Conservation (phyloP, 2,329 filamentous ascomycete species). For the Fusarium sp. region DNA sequence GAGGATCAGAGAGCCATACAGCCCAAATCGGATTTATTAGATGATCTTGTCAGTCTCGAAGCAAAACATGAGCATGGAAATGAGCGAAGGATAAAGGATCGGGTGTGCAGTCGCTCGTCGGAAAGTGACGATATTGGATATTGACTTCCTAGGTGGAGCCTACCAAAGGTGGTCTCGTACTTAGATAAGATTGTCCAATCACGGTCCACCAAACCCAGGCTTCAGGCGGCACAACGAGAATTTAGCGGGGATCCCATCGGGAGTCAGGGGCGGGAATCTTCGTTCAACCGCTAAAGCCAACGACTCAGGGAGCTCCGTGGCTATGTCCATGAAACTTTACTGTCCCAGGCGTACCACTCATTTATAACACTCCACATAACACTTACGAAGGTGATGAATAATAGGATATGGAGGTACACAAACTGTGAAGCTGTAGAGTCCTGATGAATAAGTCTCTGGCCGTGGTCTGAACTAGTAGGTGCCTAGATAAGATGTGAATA, state of each 20-base stretch:
- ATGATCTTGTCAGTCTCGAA: neutral
- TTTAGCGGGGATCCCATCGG: constrained; percentile 36
- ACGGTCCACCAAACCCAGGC: constrained; percentile 1
- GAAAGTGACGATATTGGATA: constrained; percentile 41
- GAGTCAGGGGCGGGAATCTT: constrained; percentile 33
- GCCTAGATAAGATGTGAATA: neutral
- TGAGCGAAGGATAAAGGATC: constrained; percentile 21
- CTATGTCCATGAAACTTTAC: neutral
- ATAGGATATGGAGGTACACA: neutral
- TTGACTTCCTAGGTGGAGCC: constrained; percentile 39
- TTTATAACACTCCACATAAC: neutral
- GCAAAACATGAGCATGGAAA: constrained; percentile 1
- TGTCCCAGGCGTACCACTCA: neutral
- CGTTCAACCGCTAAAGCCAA: constrained; percentile 31
- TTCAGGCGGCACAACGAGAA: constrained; percentile 30
- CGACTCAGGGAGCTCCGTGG: constrained; percentile 2
- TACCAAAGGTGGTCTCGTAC: constrained; percentile 16
- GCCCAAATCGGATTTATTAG: neutral
- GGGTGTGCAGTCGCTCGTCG: constrained; percentile 26
- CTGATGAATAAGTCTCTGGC: neutral
- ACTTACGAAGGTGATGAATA: neutral
- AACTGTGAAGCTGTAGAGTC: neutral
- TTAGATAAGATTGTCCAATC: constrained; percentile 32
- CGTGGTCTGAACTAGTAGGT: neutral
- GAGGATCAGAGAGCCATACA: neutral